Evolutionary conservation across 108 stramenopile species (phyloP).

Genomic region (Epithemia pelagica): DNA sequence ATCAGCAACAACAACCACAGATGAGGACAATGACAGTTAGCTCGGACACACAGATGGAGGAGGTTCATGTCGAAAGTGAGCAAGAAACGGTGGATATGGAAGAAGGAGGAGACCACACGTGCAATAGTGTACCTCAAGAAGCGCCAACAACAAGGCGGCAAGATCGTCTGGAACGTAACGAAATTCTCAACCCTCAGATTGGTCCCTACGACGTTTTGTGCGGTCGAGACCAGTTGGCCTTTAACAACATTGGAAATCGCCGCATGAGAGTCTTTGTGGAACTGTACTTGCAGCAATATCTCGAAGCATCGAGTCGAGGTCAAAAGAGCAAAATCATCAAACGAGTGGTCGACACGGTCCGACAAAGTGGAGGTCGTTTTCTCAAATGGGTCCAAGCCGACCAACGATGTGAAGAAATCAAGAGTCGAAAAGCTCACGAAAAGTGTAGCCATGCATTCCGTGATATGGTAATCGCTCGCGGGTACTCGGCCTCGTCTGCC

Average conservation of each 20-base stretch:
- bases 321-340: slow-evolving; percentile 20
- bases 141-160: too few species aligned
- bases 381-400: not conserved
- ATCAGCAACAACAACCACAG: too few species aligned
- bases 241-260: slow-evolving; percentile 34
- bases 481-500: not conserved
- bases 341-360: slow-evolving; percentile 17
- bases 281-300: slow-evolving; percentile 18
- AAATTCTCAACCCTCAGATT: too few species aligned
- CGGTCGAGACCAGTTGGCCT: slow-evolving; percentile 18
- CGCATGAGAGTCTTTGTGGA: slow-evolving; percentile 26
- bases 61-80: too few species aligned
- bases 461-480: slow-evolving; percentile 13
- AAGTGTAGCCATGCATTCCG: slow-evolving; percentile 30
- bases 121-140: too few species aligned
- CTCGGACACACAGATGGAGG: too few species aligned
- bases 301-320: slow-evolving; percentile 5
- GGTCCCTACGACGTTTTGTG: slow-evolving; percentile 34
- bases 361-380: slow-evolving; percentile 4
- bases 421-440: slow-evolving; percentile 16
- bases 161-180: too few species aligned
- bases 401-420: slow-evolving; percentile 12
- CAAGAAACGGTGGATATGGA: too few species aligned
- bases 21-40: too few species aligned
- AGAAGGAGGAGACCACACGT: too few species aligned